Evolutionary conservation across 2,329 filamentous ascomycete genomes (phyloP).

Genomic region (Ascochyta lentis): DNA sequence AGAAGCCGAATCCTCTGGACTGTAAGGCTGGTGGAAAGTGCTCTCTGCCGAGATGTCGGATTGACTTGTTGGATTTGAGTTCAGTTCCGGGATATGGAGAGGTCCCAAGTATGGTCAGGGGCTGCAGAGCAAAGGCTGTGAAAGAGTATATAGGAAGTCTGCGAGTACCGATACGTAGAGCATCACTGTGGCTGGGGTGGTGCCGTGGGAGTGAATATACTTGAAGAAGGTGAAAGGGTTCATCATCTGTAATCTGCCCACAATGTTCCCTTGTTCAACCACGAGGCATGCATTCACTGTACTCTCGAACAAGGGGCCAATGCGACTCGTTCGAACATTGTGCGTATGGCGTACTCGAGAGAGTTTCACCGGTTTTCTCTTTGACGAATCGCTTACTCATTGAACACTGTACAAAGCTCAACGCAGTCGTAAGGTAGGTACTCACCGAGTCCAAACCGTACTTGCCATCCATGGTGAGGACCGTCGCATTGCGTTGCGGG

Average conservation of each 20-base stretch:
- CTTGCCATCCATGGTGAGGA: no score
- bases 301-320: background rate
- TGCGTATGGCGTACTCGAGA: background rate
- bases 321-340: background rate
- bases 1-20: background rate
- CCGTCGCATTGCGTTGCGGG: no score
- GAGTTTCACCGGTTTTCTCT: background rate
- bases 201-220: background rate
- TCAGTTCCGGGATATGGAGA: background rate
- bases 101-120: background rate
- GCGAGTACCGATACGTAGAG: background rate
- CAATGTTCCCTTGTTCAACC: constrained; percentile 1
- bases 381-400: background rate
- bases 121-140: background rate
- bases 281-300: background rate
- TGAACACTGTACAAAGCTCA: background rate
- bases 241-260: background rate
- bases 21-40: background rate
- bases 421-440: no score
- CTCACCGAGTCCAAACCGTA: no score
- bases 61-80: background rate
- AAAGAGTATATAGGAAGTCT: background rate
- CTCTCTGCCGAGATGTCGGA: background rate
- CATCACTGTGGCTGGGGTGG: background rate
- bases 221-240: background rate